These are phyloP conservation scores for Pochonia chlamydosporia DNA, from an alignment of 2,329 filamentous ascomycete genomes.

Conservation along the genomic window DNA sequence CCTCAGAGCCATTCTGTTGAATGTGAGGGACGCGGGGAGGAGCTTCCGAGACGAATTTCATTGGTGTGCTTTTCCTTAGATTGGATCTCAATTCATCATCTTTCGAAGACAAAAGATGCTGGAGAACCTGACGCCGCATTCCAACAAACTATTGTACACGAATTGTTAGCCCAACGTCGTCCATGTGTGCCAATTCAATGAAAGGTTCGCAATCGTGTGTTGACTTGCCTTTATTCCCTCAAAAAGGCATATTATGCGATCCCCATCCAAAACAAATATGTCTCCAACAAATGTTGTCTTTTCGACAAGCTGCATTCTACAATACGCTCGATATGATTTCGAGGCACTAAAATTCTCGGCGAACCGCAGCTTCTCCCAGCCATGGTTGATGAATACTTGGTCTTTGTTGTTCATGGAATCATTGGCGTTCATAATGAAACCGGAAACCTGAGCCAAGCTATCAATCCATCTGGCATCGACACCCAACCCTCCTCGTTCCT, in stretches of 20 bases:
- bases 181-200: too few species aligned
- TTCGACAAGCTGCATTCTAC: slow-evolving; percentile 49
- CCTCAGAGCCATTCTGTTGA: too few species aligned
- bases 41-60: too few species aligned
- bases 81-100: background rate
- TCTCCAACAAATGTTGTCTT: slow-evolving; percentile 42
- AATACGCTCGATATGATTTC: slow-evolving; percentile 43
- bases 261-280: slow-evolving; percentile 49
- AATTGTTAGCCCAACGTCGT: too few species aligned
- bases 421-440: slow-evolving; percentile 55
- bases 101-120: background rate
- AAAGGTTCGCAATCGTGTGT: background rate
- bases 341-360: background rate
- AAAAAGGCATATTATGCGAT: slow-evolving; percentile 39
- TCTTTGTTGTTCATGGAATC: slow-evolving; percentile 48
- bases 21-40: too few species aligned
- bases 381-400: slow-evolving; percentile 54
- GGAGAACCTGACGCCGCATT: background rate
- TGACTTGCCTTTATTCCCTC: slow-evolving; percentile 41
- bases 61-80: background rate
- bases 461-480: slow-evolving; percentile 41
- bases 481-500: background rate
- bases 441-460: slow-evolving; percentile 52
- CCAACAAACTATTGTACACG: background rate
- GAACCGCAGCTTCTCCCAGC: slow-evolving; percentile 29